These are phyloP conservation scores for Tardiomyces blankii DNA, from an alignment of 1,139 yeast species.

Conservation along the genomic window DNA sequence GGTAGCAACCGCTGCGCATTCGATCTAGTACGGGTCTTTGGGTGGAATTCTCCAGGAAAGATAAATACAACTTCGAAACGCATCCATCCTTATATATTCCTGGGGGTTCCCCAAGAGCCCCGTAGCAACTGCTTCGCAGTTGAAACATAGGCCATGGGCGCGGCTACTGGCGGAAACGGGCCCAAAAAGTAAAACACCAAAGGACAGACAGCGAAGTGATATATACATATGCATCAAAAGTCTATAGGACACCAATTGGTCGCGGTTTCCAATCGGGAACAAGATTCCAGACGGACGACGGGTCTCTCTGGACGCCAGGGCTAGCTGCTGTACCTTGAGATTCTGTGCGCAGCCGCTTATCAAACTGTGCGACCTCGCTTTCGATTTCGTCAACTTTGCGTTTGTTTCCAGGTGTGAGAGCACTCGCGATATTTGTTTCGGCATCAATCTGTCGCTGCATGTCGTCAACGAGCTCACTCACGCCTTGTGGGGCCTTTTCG, in stretches of 20 bases:
- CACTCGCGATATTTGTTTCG: neutral
- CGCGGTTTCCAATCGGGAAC: conserved; percentile 2
- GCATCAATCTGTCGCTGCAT: neutral
- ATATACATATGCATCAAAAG: no score
- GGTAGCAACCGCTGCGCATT: no score
- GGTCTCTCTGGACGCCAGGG: neutral
- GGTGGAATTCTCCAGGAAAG: no score
- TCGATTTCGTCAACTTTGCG: neutral
- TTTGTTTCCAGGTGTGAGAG: neutral
- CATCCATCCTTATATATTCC: no score
- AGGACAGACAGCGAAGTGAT: no score
- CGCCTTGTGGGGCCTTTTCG: neutral
- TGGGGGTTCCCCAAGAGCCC: no score
- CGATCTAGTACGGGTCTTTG: no score
- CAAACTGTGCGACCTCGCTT: neutral
- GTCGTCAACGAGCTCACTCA: neutral
- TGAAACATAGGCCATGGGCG: no score
- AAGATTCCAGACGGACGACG: neutral
- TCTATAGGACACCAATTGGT: conserved; percentile 1
- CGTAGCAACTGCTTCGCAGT: no score
- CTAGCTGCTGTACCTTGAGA: neutral
- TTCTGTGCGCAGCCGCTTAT: neutral
- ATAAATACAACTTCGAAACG: no score
- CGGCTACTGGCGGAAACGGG: no score
- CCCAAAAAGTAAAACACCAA: no score